A percentile compares a stretch with the other conserved stretches of the same genome.
These are phyloP conservation scores for Fusarium dlaminii DNA, from an alignment of 2,329 filamentous ascomycete genomes.

Conservation along the genomic window DNA sequence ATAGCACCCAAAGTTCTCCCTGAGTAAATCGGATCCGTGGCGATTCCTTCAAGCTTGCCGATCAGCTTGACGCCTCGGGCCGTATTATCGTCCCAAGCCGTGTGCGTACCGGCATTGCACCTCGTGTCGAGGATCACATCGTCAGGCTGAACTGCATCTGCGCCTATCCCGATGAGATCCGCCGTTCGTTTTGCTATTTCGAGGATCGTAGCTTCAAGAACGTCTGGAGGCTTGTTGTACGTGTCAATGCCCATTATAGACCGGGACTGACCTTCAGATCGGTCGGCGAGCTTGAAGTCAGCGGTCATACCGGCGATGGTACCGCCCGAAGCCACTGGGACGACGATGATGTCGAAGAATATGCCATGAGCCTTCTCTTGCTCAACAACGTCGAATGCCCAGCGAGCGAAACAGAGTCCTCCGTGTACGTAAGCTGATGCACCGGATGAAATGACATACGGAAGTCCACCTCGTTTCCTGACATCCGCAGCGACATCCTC, in stretches of 20 bases:
- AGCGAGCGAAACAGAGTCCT: neutral
- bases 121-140: neutral
- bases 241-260: neutral
- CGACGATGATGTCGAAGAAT: neutral
- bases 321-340: neutral
- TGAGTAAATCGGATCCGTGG: neutral
- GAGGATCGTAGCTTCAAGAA: neutral
- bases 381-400: neutral
- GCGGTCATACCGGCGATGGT: neutral
- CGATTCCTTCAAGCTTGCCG: neutral
- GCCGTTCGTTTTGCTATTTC: neutral
- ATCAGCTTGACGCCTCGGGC: neutral
- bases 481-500: neutral
- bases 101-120: neutral
- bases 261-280: fast-evolving
- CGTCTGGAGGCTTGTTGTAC: neutral
- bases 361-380: neutral
- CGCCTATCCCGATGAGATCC: neutral
- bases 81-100: neutral
- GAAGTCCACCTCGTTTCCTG: neutral
- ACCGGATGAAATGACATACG: neutral
- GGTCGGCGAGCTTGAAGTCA: neutral
- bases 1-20: neutral
- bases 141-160: neutral
- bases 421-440: neutral